These are phyloP conservation scores for Ophiostoma ulmi DNA, from an alignment of 2,329 filamentous ascomycete species.

Conservation along the genomic window DNA sequence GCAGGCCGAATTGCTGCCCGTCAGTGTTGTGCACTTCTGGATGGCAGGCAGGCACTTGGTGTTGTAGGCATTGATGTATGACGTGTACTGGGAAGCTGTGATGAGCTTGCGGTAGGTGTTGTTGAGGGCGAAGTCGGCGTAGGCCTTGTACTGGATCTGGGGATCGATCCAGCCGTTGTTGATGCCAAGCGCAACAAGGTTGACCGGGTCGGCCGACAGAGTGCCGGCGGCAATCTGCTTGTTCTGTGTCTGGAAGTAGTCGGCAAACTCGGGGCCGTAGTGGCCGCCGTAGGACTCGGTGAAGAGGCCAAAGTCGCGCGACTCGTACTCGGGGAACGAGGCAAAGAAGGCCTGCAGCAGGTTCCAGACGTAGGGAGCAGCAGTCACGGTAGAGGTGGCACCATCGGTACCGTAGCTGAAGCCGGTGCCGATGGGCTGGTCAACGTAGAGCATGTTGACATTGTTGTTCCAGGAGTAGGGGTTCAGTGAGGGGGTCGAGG, in stretches of 20 bases:
- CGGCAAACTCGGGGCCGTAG: neutral
- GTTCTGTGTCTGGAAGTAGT: neutral
- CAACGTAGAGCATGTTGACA: conserved; percentile 72
- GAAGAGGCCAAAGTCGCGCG: neutral
- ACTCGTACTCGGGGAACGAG: neutral
- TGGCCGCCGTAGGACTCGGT: neutral
- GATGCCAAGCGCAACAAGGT: neutral
- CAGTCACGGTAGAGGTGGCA: neutral
- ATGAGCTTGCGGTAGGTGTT: neutral
- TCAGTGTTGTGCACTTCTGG: neutral
- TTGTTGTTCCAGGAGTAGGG: conserved; percentile 69
- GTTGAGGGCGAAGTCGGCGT: neutral
- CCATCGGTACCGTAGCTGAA: conserved; percentile 39
- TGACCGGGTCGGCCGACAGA: neutral
- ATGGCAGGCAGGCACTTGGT: neutral
- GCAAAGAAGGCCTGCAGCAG: neutral
- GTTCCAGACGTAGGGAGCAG: neutral
- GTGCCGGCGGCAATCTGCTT: neutral
- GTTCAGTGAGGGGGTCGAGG: conserved; percentile 60
- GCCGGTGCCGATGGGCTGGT: conserved; percentile 63
- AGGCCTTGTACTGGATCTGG: conserved; percentile 1
- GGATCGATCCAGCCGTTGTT: neutral
- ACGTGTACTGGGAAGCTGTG: neutral
- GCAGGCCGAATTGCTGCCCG: neutral
- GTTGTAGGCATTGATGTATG: neutral